A percentile compares a stretch with the other conserved stretches of the same genome.
phyloP scores from a whole-genome alignment of 73 alveolate species.

The Effrenium voratum region DNA sequence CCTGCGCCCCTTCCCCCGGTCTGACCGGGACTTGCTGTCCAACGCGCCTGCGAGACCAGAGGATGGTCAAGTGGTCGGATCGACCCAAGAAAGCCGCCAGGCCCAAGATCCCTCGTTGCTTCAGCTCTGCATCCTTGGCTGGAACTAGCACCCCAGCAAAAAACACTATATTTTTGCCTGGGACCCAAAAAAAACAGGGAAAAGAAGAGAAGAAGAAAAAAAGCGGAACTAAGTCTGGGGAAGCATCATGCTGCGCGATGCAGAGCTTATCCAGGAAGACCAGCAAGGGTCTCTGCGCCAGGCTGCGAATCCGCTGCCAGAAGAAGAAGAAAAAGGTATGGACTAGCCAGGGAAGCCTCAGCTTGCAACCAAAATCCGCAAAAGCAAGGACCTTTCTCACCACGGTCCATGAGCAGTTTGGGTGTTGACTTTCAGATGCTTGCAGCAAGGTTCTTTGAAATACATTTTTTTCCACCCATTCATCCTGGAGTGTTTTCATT shows the following conservation, averaged over 20 bases:
- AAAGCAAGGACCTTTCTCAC: background rate
- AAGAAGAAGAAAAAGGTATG: background rate
- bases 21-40: background rate
- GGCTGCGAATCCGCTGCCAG: conserved; percentile 49
- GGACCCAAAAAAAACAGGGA: too few relatives aligned
- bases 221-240: too few relatives aligned
- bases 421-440: background rate
- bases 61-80: conserved; percentile 5
- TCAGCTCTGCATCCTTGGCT: too few relatives aligned
- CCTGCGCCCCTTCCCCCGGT: background rate
- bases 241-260: conserved; percentile 48
- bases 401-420: background rate
- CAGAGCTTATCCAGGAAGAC: conserved; percentile 38
- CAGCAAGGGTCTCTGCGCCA: background rate
- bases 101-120: conserved; percentile 33
- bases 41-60: conserved; percentile 4
- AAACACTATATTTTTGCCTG: too few relatives aligned
- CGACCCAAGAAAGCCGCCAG: conserved; percentile 32
- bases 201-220: too few relatives aligned
- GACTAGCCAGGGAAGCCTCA: background rate
- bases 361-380: background rate
- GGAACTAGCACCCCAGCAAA: too few relatives aligned
- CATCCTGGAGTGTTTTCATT: background rate
- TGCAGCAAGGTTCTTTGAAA: background rate
- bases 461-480: background rate